Percentiles rank a stretch among this genome's conserved stretches.
These are phyloP conservation scores for Kuraishia ogatae DNA, from an alignment of 805 yeast species.

Conservation along the genomic window DNA sequence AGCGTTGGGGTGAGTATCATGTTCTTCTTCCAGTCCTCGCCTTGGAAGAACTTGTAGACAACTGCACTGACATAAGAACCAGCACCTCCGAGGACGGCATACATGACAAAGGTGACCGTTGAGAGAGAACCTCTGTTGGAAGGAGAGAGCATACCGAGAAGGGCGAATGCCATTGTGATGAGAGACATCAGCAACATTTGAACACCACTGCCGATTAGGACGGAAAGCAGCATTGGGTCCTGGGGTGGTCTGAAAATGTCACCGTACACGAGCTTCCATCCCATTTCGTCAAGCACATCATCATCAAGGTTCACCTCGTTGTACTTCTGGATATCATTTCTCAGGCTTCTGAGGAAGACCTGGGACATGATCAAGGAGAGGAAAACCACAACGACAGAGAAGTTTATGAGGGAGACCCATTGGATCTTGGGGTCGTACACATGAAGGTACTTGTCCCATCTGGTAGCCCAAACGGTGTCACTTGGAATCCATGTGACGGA, in stretches of 20 bases:
- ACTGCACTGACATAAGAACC: slow-evolving; percentile 87
- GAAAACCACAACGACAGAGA: slow-evolving; percentile 71
- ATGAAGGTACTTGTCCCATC: slow-evolving; percentile 96
- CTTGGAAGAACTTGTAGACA: slow-evolving; percentile 83
- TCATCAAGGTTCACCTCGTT: slow-evolving; percentile 84
- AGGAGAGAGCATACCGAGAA: slow-evolving; percentile 85
- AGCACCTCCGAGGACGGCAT: slow-evolving; percentile 69
- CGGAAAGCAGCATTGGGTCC: slow-evolving; percentile 48
- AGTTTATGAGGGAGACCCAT: slow-evolving; percentile 89
- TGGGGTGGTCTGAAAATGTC: slow-evolving; percentile 6
- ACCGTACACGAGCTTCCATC: slow-evolving; percentile 95
- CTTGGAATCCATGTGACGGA: slow-evolving; percentile 68
- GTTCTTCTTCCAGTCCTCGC: slow-evolving; percentile 84
- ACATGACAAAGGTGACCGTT: slow-evolving; percentile 81
- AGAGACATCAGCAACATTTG: slow-evolving; percentile 75
- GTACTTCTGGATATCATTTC: slow-evolving; percentile 78
- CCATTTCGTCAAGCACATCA: slow-evolving; percentile 85
- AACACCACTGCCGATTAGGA: slow-evolving; percentile 79
- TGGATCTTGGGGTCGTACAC: slow-evolving; percentile 89
- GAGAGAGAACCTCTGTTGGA: slow-evolving; percentile 90
- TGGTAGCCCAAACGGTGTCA: slow-evolving; percentile 86
- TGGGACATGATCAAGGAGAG: slow-evolving; percentile 74
- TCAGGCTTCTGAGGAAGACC: slow-evolving; percentile 68
- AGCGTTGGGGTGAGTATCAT: slow-evolving; percentile 73
- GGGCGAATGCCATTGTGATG: slow-evolving; percentile 70